Conservation (phyloP, 345 rosid genomes). For the Diplotaxis tenuifolia region DNA sequence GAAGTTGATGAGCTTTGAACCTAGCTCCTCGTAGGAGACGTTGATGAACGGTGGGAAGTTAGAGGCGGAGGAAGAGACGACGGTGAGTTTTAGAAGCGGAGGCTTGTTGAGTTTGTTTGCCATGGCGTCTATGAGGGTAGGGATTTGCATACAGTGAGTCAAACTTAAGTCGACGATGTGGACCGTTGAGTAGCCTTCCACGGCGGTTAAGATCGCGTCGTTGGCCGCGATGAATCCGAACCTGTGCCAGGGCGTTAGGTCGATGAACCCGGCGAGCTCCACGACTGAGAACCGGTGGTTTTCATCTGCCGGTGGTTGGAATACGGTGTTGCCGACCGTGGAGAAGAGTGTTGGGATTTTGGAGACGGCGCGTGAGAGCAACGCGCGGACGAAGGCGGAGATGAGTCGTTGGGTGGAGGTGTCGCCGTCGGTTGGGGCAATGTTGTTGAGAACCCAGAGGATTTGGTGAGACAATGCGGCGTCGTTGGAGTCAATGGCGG, state of each 20-base stretch:
- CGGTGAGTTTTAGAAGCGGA: conserved; percentile 71
- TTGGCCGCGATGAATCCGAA: conserved; percentile 93
- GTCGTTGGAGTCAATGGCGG: conserved; percentile 78
- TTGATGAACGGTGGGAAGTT: conserved; percentile 48
- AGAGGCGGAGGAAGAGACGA: conserved; percentile 49
- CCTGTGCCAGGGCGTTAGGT: conserved; percentile 92
- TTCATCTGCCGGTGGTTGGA: conserved; percentile 24
- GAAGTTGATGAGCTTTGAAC: conserved; percentile 61
- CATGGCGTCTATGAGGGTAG: conserved; percentile 80
- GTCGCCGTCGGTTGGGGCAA: conserved; percentile 75
- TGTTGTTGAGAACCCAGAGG: conserved; percentile 90
- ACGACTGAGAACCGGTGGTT: conserved; percentile 73
- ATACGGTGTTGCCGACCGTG: conserved; percentile 19
- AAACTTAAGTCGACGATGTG: conserved; percentile 84
- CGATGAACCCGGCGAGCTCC: conserved; percentile 79
- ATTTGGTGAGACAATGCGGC: conserved; percentile 78
- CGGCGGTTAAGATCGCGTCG: conserved; percentile 70
- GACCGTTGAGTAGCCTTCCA: conserved; percentile 69
- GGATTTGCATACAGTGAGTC: conserved; percentile 98
- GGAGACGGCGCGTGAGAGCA: conserved; percentile 68
- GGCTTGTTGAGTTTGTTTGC: conserved; percentile 49
- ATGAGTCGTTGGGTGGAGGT: conserved; percentile 78
- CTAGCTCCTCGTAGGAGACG: conserved; percentile 67
- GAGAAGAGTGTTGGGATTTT: conserved; percentile 55
- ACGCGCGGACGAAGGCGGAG: conserved; percentile 74